A percentile compares a stretch with the other conserved stretches of the same genome.
phyloP scores from a whole-genome alignment of 1,139 yeast species.

The Taphrina pruni region DNA sequence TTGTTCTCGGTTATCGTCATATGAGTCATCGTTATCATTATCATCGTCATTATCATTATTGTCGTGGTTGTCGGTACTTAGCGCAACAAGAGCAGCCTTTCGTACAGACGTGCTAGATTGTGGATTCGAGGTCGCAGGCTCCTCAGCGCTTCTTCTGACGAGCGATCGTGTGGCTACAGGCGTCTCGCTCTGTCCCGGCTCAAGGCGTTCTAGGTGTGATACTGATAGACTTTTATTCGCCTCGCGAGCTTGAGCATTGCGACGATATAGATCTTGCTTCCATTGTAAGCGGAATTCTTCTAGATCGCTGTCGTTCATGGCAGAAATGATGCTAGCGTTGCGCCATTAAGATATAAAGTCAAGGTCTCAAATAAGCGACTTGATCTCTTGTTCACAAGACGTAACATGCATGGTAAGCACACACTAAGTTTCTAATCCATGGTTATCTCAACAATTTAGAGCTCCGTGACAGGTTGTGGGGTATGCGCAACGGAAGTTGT shows the following conservation, averaged over 20 bases:
- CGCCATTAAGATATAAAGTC: too few relatives aligned
- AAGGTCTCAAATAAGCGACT: too few relatives aligned
- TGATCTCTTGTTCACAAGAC: too few relatives aligned
- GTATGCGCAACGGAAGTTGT: too few relatives aligned
- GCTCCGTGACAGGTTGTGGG: too few relatives aligned
- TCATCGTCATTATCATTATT: background rate
- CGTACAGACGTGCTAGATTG: background rate
- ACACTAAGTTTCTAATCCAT: too few relatives aligned
- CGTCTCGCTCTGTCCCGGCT: background rate
- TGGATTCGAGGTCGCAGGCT: too few relatives aligned
- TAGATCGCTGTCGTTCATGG: slow-evolving; percentile 4
- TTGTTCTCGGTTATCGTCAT: background rate
- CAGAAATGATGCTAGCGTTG: too few relatives aligned
- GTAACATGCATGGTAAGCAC: too few relatives aligned
- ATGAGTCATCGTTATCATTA: background rate
- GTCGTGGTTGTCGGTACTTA: background rate
- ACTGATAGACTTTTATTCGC: background rate
- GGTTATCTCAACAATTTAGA: too few relatives aligned
- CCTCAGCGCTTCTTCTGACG: too few relatives aligned
- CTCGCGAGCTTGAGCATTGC: background rate
- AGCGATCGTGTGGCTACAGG: too few relatives aligned
- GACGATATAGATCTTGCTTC: slow-evolving; percentile 7
- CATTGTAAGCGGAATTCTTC: slow-evolving; percentile 13
- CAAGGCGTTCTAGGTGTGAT: slow-evolving; percentile 1
- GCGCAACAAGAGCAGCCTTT: background rate